Conservation (phyloP, 2,329 filamentous ascomycete genomes). For the Hymenoscyphus fructigenus region DNA sequence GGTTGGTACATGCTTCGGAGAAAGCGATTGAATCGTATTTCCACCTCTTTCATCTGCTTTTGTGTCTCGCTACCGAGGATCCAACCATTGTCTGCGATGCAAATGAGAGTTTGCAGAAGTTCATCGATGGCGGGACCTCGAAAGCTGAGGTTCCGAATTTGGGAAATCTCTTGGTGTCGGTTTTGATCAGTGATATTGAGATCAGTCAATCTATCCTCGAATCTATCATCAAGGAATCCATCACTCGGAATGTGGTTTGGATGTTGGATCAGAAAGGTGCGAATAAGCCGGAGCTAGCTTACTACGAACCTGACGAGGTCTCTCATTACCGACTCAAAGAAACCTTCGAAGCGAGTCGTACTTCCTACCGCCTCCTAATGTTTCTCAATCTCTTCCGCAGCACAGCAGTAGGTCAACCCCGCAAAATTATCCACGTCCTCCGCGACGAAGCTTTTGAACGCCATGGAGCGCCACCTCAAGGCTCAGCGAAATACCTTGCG, state of each 20-base stretch:
- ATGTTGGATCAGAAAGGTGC: constrained; percentile 41
- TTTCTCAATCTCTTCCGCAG: constrained; percentile 51
- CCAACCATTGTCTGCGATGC: constrained; percentile 39
- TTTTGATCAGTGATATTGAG: constrained; percentile 46
- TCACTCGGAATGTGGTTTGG: constrained; percentile 52
- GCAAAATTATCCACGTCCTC: constrained; percentile 40
- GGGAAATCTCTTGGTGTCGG: constrained; percentile 47
- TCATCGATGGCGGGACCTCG: constrained; percentile 41
- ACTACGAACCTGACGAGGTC: constrained; percentile 42
- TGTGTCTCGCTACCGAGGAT: constrained; percentile 46
- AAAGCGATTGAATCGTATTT: constrained; percentile 55
- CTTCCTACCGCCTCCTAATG: constrained; percentile 52
- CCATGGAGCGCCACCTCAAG: constrained; percentile 46
- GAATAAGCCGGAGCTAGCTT: constrained; percentile 45
- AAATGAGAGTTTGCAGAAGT: constrained; percentile 42
- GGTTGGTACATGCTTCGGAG: constrained; percentile 48
- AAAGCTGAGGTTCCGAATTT: constrained; percentile 48
- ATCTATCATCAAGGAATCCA: constrained; percentile 48
- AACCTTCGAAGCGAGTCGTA: constrained; percentile 47
- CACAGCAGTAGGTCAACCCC: constrained; percentile 41
- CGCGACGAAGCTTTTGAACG: constrained; percentile 47
- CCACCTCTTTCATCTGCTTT: constrained; percentile 50
- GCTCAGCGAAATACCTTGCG: constrained; percentile 42
- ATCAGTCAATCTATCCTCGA: constrained; percentile 43
- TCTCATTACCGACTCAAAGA: constrained; percentile 47